Evolutionary conservation across 192 early-diverging fungal species (phyloP), one percentile per base, ranked within the genome.

Genomic region (Coemansia sp.): DNA sequence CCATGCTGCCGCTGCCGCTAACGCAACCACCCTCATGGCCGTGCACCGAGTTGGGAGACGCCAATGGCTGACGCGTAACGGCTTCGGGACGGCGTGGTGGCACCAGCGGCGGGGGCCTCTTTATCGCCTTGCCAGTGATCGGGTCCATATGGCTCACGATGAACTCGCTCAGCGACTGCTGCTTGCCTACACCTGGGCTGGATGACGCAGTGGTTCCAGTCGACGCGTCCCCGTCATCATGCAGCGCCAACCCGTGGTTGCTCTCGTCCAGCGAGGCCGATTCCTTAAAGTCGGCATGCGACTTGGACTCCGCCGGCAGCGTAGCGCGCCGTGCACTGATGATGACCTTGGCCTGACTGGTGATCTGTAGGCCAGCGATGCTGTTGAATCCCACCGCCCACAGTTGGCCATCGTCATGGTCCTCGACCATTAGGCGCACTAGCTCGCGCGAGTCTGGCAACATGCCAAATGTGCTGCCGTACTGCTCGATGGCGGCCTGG

Each of bases 111-210:
- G 31, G 45, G 14, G 56, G 66, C 67, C 64, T 65, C 45, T 71
- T 64, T 31, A n/a, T n/a, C 21, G 60, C 34, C 56, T 41, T 57
- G 35, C 56, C 70, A n/a, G 53, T 29, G 33, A 41, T 41, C 34
- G 45, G 62, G 31, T 56, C 72, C 33, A 75, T 66, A 39, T 77
- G 70, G 45, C 66, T 77, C 44, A 73, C 72, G 29, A 82, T 74
- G 56, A 82, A 82, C 72, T 77, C 79, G 62, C 68, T 70, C 31
- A 82, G 66, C 51, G 79, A 82, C 59, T 82, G 79, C 59, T 82
- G 79, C 46, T 57, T 68, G 63, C 67, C 51, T 34, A 69, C 51
- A 31, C 67, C 68, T 4, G 74, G 44, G 29, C 62, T 48, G 7
- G 75, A 61, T 4, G 50, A 59, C 2, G 62, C 62, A 14, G 68